Base-by-base conservation (phyloP, 441 rosid species). In the Euphorbia corollata region DNA sequence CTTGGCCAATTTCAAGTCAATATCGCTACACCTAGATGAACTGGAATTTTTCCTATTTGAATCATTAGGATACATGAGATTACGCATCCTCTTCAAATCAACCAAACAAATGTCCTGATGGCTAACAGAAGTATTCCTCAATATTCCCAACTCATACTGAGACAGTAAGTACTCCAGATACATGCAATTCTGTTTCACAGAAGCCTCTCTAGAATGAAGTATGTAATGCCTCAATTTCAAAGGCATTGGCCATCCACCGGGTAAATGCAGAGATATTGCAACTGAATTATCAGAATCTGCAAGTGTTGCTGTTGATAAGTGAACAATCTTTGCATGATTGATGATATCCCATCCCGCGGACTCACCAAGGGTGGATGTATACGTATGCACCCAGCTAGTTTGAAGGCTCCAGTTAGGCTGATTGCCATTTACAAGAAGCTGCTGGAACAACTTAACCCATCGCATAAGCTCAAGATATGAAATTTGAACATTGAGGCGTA, bases 161-260 rank as follows among this genome's bases (percentile, higher is more conserved):
- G 91, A 83, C 65, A 91, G 88, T 66, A 95, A 82, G 77, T 81
- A 82, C 76, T 85, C 95, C 78, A 95, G 79, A 80, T 95, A 88
- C 82, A 85, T 80, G 81, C 86, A 90, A 70, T 90, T 95, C 80
- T 88, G 96, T 77, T 77, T 87, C 74, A 95, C 82, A 75, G 85
- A 78, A 61, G 83, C 76, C 73, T 83, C 95, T 72, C 74, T 83
- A 16, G 99, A 85, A 77, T 91, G 76, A 82, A 81, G 80, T 27
- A 83, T 68, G 41, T 83, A 75, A 84, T 87, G 87, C 73, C 78
- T 78, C 81, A 86, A 64, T 65, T 82, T 83, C 82, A 88, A 74
- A 27, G 96, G 90, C 74, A 77, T 75, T 59, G 95, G 97, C 97
- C 93, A 94, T 71, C 97, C 97, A 63, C 92, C 98, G 57, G 98